Conservation (phyloP, 768 basidiomycete genomes). For the Lepiota brunneoincarnata region DNA sequence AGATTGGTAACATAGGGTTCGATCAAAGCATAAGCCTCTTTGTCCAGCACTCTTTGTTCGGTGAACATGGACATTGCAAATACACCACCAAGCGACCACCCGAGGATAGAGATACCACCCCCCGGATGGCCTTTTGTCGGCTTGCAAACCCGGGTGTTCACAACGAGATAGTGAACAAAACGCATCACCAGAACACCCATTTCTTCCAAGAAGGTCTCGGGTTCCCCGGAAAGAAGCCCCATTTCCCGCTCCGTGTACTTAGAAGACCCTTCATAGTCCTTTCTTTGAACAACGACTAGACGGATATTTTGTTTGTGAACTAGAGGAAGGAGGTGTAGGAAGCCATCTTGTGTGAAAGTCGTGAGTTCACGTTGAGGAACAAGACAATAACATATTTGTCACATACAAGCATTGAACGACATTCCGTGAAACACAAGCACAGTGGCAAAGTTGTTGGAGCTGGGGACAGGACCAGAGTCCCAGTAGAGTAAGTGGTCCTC, state of each 20-base stretch:
- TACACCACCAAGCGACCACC: conserved; percentile 2
- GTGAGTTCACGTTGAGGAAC: background rate
- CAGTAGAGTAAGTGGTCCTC: background rate
- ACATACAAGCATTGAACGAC: conserved; percentile 6
- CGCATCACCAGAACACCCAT: background rate
- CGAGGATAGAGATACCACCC: background rate
- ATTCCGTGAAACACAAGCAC: background rate
- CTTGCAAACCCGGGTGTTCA: background rate
- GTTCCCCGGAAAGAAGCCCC: background rate
- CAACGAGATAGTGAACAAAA: background rate
- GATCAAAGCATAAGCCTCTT: background rate
- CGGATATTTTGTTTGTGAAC: background rate
- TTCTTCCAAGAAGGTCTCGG: background rate
- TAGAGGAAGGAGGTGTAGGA: conserved; percentile 1
- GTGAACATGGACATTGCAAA: background rate
- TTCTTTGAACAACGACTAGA: background rate
- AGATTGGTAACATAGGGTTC: background rate
- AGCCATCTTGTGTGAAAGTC: background rate
- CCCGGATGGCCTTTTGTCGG: background rate
- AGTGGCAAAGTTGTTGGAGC: background rate
- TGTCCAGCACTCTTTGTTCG: background rate
- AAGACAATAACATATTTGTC: background rate
- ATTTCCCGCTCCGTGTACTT: conserved; percentile 1
- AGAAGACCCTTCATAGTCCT: conserved; percentile 3
- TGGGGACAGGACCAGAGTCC: conserved; percentile 4